Percentiles rank a stretch among this genome's conserved stretches.
Evolutionary conservation across 192 early-diverging fungal genomes (phyloP).

Genomic region (Irineochytrium annulatum): DNA sequence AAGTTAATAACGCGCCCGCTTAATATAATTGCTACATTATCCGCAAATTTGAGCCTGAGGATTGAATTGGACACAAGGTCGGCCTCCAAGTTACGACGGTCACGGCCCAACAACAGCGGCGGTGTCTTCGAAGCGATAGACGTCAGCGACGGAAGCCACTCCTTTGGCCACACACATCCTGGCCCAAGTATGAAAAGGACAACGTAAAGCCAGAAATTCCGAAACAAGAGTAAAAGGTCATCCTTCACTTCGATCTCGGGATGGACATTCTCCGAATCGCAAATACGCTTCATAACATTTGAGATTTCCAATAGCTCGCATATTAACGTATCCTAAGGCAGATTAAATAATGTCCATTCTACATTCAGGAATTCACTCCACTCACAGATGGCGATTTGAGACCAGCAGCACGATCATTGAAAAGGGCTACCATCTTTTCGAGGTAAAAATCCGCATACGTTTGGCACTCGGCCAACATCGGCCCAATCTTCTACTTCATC

Average conservation of each 20-base stretch:
- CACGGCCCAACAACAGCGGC: conserved; percentile 65
- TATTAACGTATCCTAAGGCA: not conserved
- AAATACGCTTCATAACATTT: conserved; percentile 32
- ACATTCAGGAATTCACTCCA: not conserved
- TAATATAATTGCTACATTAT: conserved; percentile 29
- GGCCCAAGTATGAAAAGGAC: conserved; percentile 73
- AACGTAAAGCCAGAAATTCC: conserved; percentile 89
- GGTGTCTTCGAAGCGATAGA: conserved; percentile 83
- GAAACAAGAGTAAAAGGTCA: conserved; percentile 68
- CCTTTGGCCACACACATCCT: conserved; percentile 67
- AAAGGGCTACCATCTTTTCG: conserved; percentile 27
- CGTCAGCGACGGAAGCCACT: conserved; percentile 66
- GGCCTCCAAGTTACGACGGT: conserved; percentile 75
- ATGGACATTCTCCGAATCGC: conserved; percentile 25
- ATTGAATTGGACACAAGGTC: conserved; percentile 87
- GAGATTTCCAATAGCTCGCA: conserved; percentile 33
- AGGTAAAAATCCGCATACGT: conserved; percentile 20
- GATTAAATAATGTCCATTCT: not conserved
- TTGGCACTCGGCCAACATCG: conserved; percentile 3
- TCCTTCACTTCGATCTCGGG: not conserved
- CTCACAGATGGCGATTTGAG: not conserved
- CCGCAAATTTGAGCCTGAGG: conserved; percentile 54
- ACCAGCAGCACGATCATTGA: not conserved
- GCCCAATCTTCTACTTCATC: conserved; percentile 16
- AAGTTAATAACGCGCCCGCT: not conserved